These are phyloP conservation scores for Leptomonas pyrrhocoris DNA, from an alignment of 208 protist genomes.

Conservation along the genomic window DNA sequence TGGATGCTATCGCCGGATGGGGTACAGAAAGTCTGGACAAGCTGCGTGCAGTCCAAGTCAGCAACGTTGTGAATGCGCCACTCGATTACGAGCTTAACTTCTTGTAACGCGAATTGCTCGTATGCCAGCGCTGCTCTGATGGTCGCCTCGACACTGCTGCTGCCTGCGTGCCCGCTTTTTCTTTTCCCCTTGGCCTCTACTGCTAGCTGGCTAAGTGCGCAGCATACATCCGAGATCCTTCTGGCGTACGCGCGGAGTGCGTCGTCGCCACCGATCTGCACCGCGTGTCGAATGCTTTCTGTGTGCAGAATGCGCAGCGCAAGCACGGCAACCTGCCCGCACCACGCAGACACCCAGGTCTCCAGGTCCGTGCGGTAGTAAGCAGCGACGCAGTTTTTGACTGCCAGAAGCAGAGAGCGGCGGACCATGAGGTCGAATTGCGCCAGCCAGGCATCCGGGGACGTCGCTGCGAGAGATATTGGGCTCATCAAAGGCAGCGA, in stretches of 20 bases:
- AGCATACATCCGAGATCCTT: conserved; percentile 54
- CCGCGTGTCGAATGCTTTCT: conserved; percentile 55
- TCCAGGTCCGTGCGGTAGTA: conserved; percentile 44
- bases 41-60: conserved; percentile 68
- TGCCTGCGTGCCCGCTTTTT: background rate
- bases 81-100: conserved; percentile 54
- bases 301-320: conserved; percentile 77
- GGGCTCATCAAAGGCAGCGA: conserved; percentile 40
- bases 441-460: conserved; percentile 70
- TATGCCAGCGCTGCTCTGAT: conserved; percentile 60
- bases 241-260: conserved; percentile 60
- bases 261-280: conserved; percentile 51
- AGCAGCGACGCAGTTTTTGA: conserved; percentile 46
- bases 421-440: conserved; percentile 62
- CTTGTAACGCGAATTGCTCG: conserved; percentile 52
- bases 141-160: conserved; percentile 7
- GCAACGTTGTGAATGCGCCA: conserved; percentile 48
- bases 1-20: conserved; percentile 47
- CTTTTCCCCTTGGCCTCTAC: background rate
- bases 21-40: conserved; percentile 78
- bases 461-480: conserved; percentile 47
- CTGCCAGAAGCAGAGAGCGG: conserved; percentile 53
- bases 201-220: conserved; percentile 59
- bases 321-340: conserved; percentile 69
- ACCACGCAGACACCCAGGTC: conserved; percentile 66